Evolutionary conservation across 768 basidiomycete genomes (phyloP).

Genomic region (Phanerochaete carnosa): DNA sequence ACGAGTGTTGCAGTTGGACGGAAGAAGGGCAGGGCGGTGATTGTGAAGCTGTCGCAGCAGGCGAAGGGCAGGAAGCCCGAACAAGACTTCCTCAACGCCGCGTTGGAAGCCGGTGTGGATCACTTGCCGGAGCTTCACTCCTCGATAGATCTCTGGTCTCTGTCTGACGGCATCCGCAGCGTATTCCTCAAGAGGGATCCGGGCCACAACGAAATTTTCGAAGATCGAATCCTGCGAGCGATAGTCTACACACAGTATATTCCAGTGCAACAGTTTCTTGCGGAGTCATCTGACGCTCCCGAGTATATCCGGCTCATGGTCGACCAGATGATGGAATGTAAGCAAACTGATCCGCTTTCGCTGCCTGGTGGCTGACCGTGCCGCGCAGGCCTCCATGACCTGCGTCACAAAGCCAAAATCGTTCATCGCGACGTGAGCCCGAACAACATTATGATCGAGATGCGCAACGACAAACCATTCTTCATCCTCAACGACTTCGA

Average conservation of each 20-base stretch:
- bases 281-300: background rate
- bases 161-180: background rate
- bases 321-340: constrained; percentile 3
- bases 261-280: background rate
- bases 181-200: background rate
- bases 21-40: too few species aligned
- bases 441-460: constrained; percentile 7
- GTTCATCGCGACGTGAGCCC: constrained; percentile 7
- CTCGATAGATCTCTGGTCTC: background rate
- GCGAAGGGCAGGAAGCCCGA: background rate
- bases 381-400: constrained; percentile 3
- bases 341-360: background rate
- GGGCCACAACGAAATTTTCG: background rate
- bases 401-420: constrained; percentile 3
- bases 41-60: too few species aligned
- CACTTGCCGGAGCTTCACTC: background rate
- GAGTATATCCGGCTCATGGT: background rate
- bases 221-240: background rate
- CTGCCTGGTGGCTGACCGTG: background rate
- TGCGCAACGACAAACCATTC: background rate
- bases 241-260: background rate
- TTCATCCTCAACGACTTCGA: constrained; percentile 8
- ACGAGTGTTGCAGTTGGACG: too few species aligned
- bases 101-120: background rate
- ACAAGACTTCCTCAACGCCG: background rate